Evolutionary conservation across 1,284 basidiomycete genomes (phyloP).

Genomic region (Flammula alnicola): DNA sequence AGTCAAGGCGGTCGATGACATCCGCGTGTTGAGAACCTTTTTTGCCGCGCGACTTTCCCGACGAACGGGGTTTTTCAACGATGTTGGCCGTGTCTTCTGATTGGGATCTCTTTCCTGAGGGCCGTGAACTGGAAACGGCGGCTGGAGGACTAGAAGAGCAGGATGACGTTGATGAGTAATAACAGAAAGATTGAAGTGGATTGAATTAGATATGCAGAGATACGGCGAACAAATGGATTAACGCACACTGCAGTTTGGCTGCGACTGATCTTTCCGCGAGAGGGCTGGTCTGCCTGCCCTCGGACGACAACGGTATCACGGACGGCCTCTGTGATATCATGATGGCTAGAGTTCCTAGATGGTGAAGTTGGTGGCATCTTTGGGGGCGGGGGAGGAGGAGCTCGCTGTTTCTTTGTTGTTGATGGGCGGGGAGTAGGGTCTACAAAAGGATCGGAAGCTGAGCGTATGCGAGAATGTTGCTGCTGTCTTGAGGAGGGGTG

Average conservation of each 20-base stretch:
- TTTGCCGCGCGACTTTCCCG: conserved; percentile 49
- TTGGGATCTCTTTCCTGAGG: conserved; percentile 60
- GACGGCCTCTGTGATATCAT: conserved; percentile 63
- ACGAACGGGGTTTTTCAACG: conserved; percentile 57
- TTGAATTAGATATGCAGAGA: too few species aligned
- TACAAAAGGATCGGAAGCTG: conserved; percentile 64
- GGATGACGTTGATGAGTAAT: conserved; percentile 11
- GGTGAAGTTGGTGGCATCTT: conserved; percentile 28
- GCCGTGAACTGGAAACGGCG: conserved; percentile 30
- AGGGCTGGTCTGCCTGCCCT: conserved; percentile 42
- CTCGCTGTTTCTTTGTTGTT: conserved; percentile 32
- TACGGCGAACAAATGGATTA: conserved; percentile 6
- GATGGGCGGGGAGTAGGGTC: conserved; percentile 31
- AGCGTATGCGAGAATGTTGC: conserved; percentile 46
- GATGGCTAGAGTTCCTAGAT: conserved; percentile 22
- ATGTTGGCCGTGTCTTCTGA: conserved; percentile 69
- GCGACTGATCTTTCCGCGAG: conserved; percentile 36
- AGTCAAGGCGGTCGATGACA: conserved; percentile 55
- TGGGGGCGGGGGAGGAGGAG: conserved; percentile 43
- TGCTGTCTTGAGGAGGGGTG: too few species aligned
- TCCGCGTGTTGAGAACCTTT: conserved; percentile 69
- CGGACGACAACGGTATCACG: conserved; percentile 65
- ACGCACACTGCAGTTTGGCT: conserved; percentile 42
- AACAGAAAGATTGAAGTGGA: neutral
- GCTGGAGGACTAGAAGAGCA: conserved; percentile 27